A percentile compares a stretch with the other conserved stretches of the same genome.
Conservation (phyloP, 2,329 filamentous ascomycete genomes). For the Penicillium digitatum region DNA sequence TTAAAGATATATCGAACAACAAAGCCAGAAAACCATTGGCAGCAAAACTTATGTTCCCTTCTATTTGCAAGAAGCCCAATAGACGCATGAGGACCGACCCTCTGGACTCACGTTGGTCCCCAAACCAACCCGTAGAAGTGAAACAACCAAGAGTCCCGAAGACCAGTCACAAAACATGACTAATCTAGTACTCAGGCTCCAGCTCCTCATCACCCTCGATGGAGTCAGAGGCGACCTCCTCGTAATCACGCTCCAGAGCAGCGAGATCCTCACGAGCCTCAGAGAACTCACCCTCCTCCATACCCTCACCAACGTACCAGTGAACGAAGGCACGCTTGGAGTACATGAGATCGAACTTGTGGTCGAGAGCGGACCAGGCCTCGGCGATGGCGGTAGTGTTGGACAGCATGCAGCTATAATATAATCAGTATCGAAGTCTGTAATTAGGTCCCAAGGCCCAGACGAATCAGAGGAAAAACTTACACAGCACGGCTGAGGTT, state of each 20-base stretch:
- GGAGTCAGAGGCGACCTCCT: constrained; percentile 95
- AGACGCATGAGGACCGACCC: constrained; percentile 25
- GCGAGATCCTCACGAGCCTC: constrained; percentile 98
- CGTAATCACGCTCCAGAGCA: constrained; percentile 96
- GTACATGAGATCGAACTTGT: constrained; percentile 99
- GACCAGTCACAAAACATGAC: constrained; percentile 20
- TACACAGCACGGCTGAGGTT: constrained; percentile 98
- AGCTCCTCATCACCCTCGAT: constrained; percentile 75
- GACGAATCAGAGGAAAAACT: constrained; percentile 42
- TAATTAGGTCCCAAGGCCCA: constrained; percentile 9
- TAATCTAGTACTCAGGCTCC: constrained; percentile 79
- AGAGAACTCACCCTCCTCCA: constrained; percentile 99
- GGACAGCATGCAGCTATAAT: constrained; percentile 76
- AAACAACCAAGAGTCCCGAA: constrained; percentile 17
- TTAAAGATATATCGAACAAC: constrained; percentile 42
- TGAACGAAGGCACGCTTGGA: constrained; percentile 99
- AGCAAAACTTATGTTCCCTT: constrained; percentile 37
- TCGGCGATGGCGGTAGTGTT: constrained; percentile 97
- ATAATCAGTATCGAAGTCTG: constrained; percentile 24
- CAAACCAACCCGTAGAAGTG: constrained; percentile 22
- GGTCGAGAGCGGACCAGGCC: constrained; percentile 91
- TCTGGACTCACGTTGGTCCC: constrained; percentile 22
- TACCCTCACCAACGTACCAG: constrained; percentile 99
- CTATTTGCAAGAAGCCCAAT: constrained; percentile 35
- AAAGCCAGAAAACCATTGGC: constrained; percentile 34